These are phyloP conservation scores for Lentinula novae-zelandiae DNA, from an alignment of 1,284 basidiomycete species.

Conservation along the genomic window DNA sequence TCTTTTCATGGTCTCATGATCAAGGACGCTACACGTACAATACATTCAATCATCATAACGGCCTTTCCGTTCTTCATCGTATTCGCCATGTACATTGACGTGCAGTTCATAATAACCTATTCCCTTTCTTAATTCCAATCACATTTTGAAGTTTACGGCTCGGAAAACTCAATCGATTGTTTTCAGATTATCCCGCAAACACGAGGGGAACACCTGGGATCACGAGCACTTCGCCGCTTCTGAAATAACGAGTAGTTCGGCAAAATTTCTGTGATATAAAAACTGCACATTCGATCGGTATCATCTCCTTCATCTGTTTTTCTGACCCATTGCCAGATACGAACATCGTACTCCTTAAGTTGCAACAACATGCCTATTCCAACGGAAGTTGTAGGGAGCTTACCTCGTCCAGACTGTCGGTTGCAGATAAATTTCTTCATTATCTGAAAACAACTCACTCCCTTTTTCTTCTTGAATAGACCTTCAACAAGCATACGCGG, in stretches of 20 bases:
- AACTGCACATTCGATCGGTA: not conserved
- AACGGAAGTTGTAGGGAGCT: constrained; percentile 9
- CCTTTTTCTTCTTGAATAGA: not conserved
- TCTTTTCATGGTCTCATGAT: not conserved
- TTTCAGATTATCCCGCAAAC: not conserved
- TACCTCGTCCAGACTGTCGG: constrained; percentile 8
- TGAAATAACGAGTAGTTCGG: not conserved
- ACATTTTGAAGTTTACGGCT: not conserved
- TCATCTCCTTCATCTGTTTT: not conserved
- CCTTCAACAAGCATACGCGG: constrained; percentile 4
- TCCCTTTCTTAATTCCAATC: not conserved
- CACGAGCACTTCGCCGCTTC: not conserved
- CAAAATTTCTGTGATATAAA: not conserved
- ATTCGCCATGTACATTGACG: not conserved
- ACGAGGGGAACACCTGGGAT: not conserved
- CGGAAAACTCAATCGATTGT: not conserved
- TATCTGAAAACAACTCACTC: not conserved
- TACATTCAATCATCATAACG: not conserved
- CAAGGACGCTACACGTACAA: not conserved
- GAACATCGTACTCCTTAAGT: not conserved
- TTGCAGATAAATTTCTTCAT: not conserved
- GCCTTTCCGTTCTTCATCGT: not conserved
- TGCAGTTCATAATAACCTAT: not conserved
- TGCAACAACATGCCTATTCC: constrained; percentile 6
- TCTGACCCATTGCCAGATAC: not conserved